A percentile compares a stretch with the other conserved stretches of the same genome.
Evolutionary conservation across 2,329 filamentous ascomycete genomes (phyloP).

Genomic region (Catunica adiposa): DNA sequence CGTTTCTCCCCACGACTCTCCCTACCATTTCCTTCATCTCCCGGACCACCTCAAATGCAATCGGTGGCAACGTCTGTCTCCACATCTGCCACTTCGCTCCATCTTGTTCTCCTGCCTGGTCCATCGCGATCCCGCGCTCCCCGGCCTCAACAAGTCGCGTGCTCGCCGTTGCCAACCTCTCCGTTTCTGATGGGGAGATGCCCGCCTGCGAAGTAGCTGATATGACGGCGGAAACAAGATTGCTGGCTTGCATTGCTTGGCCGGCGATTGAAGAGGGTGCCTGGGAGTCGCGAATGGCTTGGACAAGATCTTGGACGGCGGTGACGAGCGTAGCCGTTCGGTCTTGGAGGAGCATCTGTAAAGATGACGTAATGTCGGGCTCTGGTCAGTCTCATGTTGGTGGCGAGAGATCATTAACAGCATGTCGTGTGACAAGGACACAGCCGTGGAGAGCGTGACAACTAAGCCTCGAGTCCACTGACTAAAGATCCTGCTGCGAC

Average conservation of each 20-base stretch:
- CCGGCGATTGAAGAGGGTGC: constrained; percentile 29
- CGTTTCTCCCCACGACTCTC: constrained; percentile 25
- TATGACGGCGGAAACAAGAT: constrained; percentile 47
- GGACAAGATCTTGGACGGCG: constrained; percentile 66
- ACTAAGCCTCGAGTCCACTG: neutral
- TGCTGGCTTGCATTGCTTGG: neutral
- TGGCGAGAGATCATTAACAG: neutral
- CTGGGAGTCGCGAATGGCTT: constrained; percentile 49
- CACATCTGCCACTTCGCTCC: constrained; percentile 43
- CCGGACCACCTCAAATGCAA: constrained; percentile 73
- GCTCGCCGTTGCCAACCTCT: constrained; percentile 45
- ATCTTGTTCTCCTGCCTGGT: constrained; percentile 33
- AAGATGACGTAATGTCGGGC: neutral
- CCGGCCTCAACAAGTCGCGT: constrained; percentile 46
- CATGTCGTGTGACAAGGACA: no score
- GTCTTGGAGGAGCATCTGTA: constrained; percentile 61
- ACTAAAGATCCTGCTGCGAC: neutral
- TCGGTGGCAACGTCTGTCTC: constrained; percentile 57
- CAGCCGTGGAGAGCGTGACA: neutral
- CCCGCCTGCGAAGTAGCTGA: constrained; percentile 44
- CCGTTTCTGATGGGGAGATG: constrained; percentile 33
- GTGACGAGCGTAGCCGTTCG: constrained; percentile 65
- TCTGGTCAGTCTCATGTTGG: constrained; percentile 16
- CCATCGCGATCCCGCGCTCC: constrained; percentile 33
- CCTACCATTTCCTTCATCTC: constrained; percentile 58